These are phyloP conservation scores for Ulmus americana DNA, from an alignment of 331 rosid species.

Conservation along the genomic window DNA sequence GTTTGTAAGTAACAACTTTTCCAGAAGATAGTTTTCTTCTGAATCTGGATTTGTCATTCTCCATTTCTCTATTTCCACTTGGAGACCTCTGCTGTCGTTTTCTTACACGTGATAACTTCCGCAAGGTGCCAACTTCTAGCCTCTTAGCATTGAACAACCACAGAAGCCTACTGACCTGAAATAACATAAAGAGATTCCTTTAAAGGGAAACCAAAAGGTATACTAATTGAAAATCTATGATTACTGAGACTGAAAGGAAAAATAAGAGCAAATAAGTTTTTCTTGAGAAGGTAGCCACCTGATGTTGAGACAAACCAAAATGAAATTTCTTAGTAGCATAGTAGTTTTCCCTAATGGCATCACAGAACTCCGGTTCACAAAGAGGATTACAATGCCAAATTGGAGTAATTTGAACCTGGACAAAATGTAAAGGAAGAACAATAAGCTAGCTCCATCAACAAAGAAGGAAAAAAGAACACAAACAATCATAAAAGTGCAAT, in stretches of 20 bases:
- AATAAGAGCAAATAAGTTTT: not conserved
- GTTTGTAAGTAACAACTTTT: not conserved
- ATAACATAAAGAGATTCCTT: too few species aligned
- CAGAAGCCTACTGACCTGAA: constrained; percentile 6
- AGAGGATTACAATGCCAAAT: constrained; percentile 67
- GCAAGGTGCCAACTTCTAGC: not conserved
- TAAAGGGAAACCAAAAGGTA: not conserved
- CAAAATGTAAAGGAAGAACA: constrained; percentile 14
- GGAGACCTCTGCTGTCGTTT: not conserved
- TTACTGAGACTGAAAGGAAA: not conserved
- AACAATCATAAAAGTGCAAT: not conserved
- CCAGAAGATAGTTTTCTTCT: constrained; percentile 8
- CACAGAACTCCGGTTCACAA: constrained; percentile 44
- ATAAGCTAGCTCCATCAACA: constrained; percentile 5
- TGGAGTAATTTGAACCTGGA: constrained; percentile 43
- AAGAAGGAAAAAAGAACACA: not conserved
- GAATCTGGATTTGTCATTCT: not conserved
- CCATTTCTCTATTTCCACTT: not conserved
- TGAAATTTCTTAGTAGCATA: constrained; percentile 45
- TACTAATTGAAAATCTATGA: not conserved
- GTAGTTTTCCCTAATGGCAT: constrained; percentile 56
- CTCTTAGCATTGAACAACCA: constrained; percentile 2
- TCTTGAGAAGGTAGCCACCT: constrained; percentile 42
- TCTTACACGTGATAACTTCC: not conserved
- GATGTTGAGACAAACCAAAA: constrained; percentile 68